Conservation (phyloP, 108 stramenopile species). For the Cyclotella kingstonii region DNA sequence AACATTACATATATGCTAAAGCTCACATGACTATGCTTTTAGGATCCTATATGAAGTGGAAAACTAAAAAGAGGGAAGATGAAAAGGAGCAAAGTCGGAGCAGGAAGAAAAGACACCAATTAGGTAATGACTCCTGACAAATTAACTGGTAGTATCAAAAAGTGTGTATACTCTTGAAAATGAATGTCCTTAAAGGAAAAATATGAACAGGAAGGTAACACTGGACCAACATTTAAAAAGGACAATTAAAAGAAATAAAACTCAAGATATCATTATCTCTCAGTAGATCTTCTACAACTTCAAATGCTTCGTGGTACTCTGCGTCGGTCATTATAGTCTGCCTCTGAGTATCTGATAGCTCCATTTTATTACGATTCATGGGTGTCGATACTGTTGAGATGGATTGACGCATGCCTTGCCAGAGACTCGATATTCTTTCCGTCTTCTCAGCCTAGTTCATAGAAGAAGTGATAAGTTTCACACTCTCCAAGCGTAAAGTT, state of each 20-base stretch:
- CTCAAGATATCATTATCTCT: slow-evolving; percentile 10
- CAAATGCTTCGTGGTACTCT: slow-evolving; percentile 7
- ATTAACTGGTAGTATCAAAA: no score
- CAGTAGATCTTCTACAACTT: slow-evolving; percentile 9
- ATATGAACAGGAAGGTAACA: slow-evolving; percentile 10
- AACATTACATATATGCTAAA: no score
- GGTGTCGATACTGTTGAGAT: background rate
- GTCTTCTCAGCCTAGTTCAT: background rate
- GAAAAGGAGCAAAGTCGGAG: no score
- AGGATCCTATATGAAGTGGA: no score
- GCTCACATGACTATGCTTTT: no score
- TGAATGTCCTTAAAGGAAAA: no score
- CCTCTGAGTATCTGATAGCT: background rate
- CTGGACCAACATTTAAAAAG: slow-evolving; percentile 4
- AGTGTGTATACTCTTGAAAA: no score
- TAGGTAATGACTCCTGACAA: no score
- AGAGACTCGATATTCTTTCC: background rate
- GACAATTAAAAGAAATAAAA: slow-evolving; percentile 2
- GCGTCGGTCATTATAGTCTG: background rate
- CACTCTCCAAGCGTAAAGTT: background rate
- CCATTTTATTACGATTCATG: background rate
- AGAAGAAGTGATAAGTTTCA: background rate
- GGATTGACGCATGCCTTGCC: background rate
- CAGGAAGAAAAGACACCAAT: no score
- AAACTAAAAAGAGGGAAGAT: no score